These are phyloP conservation scores for Diaporthe nobilis DNA, from an alignment of 2,329 filamentous ascomycete species.

Conservation along the genomic window DNA sequence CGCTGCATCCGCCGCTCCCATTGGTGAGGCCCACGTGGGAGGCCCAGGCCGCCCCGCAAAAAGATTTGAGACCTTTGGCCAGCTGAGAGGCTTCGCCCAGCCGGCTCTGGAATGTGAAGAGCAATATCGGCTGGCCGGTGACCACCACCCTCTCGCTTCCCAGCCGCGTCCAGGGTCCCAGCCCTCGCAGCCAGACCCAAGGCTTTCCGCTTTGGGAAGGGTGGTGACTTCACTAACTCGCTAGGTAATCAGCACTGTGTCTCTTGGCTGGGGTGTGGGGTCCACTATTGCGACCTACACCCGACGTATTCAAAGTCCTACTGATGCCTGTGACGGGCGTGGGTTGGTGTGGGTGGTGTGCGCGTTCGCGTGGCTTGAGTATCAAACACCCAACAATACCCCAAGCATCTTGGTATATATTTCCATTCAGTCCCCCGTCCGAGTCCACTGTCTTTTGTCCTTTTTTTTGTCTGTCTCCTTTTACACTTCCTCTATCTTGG, in stretches of 20 bases:
- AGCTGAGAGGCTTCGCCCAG: conserved; percentile 39
- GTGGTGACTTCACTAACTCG: conserved; percentile 32
- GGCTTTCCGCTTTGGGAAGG: conserved; percentile 35
- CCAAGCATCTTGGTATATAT: conserved; percentile 29
- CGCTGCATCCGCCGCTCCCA: conserved; percentile 4
- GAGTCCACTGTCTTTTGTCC: not conserved
- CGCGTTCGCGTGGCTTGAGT: conserved; percentile 38
- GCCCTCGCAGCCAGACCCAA: conserved; percentile 31
- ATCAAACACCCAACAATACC: conserved; percentile 16
- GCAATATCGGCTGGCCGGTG: conserved; percentile 39
- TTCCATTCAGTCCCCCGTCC: conserved; percentile 1
- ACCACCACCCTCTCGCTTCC: conserved; percentile 34
- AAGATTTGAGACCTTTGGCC: conserved; percentile 37
- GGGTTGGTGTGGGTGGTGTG: conserved; percentile 35
- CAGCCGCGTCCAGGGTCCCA: conserved; percentile 26
- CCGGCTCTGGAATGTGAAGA: conserved; percentile 41
- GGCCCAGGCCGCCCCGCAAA: conserved; percentile 32
- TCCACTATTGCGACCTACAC: conserved; percentile 29
- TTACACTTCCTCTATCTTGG: conserved; percentile 17
- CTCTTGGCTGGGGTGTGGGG: conserved; percentile 35
- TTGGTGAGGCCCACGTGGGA: conserved; percentile 39
- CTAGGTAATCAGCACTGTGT: conserved; percentile 37
- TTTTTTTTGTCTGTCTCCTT: conserved; percentile 3
- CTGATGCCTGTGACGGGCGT: conserved; percentile 35
- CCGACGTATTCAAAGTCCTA: conserved; percentile 26